Conservation (phyloP, 371 early-diverging fungal genomes). For the Mortierella sp. region DNA sequence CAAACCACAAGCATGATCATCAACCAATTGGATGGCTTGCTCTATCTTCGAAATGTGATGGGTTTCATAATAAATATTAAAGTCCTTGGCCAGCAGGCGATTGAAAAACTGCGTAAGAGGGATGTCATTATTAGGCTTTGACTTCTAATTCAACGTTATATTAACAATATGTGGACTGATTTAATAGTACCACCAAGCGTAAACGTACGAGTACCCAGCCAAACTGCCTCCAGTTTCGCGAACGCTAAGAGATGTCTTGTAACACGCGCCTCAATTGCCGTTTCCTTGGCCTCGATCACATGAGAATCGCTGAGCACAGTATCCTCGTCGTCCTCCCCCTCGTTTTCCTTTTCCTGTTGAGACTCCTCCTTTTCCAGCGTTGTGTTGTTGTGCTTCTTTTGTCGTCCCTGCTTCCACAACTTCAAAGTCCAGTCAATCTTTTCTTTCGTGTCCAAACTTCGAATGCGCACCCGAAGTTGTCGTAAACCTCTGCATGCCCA, state of each 20-base stretch:
- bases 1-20: too few species aligned
- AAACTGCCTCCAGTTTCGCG: conserved; percentile 4
- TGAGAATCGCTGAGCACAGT: background rate
- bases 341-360: background rate
- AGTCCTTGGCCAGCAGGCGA: too few species aligned
- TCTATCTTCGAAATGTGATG: too few species aligned
- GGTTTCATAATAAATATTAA: too few species aligned
- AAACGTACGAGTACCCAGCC: conserved; percentile 26
- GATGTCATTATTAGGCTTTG: too few species aligned
- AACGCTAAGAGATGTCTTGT: conserved; percentile 20
- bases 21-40: too few species aligned
- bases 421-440: conserved; percentile 14
- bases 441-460: conserved; percentile 20
- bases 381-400: too few species aligned
- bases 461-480: conserved; percentile 17
- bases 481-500: conserved; percentile 12
- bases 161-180: too few species aligned
- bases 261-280: conserved; percentile 20
- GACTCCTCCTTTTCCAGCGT: too few species aligned
- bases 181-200: too few species aligned
- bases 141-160: too few species aligned
- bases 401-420: conserved; percentile 7
- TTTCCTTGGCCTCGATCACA: background rate
- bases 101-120: too few species aligned
- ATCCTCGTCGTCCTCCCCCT: background rate